Evolutionary conservation across 805 yeast species (phyloP).

Genomic region (Candida vaughaniae): DNA sequence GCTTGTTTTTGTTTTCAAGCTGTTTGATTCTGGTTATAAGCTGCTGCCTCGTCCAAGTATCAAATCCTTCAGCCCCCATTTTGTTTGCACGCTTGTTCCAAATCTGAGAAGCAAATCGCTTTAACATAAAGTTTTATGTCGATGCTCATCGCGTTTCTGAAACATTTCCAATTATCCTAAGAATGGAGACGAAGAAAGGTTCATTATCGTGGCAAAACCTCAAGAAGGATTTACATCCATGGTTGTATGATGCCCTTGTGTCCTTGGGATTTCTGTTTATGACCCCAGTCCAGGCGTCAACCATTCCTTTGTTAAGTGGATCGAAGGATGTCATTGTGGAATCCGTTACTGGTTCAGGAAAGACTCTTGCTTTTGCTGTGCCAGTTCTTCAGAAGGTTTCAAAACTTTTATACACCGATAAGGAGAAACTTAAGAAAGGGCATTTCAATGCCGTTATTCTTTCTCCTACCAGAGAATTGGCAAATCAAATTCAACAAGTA

Average conservation of each 20-base stretch:
- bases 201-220: constrained; percentile 64
- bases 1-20: constrained; percentile 43
- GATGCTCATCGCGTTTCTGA: background rate
- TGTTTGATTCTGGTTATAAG: constrained; percentile 56
- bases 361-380: constrained; percentile 84
- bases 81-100: constrained; percentile 60
- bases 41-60: constrained; percentile 64
- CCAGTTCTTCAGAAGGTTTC: constrained; percentile 75
- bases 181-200: constrained; percentile 26
- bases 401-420: constrained; percentile 22
- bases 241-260: constrained; percentile 70
- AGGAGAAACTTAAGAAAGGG: constrained; percentile 51
- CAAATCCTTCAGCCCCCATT: constrained; percentile 45
- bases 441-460: constrained; percentile 70
- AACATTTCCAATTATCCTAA: background rate
- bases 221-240: constrained; percentile 55
- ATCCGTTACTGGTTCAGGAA: constrained; percentile 98
- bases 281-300: constrained; percentile 98
- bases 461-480: constrained; percentile 72
- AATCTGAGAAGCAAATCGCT: constrained; percentile 54
- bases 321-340: constrained; percentile 96
- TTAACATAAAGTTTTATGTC: background rate
- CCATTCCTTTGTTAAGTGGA: constrained; percentile 78
- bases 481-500: constrained; percentile 70
- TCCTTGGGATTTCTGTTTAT: constrained; percentile 73